These are phyloP conservation scores for Beauveria bassiana DNA, from an alignment of 2,329 filamentous ascomycete species.

Conservation along the genomic window DNA sequence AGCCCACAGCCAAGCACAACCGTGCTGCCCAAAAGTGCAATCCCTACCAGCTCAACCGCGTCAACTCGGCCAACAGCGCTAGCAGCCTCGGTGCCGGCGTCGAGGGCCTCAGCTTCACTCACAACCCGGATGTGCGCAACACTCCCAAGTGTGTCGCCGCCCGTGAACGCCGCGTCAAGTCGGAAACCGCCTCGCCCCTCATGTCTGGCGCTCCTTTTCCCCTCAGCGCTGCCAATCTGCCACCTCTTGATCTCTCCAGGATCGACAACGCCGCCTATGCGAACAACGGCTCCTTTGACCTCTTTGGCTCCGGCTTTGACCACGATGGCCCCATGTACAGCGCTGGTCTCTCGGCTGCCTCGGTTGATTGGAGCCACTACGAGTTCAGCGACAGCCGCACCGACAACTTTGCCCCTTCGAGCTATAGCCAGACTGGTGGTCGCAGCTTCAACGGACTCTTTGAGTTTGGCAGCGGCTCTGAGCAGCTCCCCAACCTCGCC, in stretches of 20 bases:
- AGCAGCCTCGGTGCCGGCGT: conserved; percentile 39
- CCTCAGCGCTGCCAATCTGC: conserved; percentile 45
- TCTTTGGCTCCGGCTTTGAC: conserved; percentile 41
- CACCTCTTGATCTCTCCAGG: conserved; percentile 50
- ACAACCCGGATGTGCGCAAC: conserved; percentile 21
- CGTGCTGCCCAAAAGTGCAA: conserved; percentile 54
- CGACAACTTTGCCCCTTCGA: conserved; percentile 44
- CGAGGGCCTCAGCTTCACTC: conserved; percentile 33
- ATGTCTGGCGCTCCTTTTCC: conserved; percentile 43
- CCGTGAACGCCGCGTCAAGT: conserved; percentile 47
- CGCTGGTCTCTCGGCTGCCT: conserved; percentile 50
- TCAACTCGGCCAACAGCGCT: conserved; percentile 49
- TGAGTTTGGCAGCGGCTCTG: conserved; percentile 45
- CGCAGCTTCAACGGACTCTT: conserved; percentile 44
- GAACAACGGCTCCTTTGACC: conserved; percentile 40
- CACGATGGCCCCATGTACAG: conserved; percentile 53
- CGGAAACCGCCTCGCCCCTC: conserved; percentile 53
- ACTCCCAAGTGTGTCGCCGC: conserved; percentile 30
- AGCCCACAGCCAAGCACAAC: conserved; percentile 52
- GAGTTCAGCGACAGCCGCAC: conserved; percentile 38
- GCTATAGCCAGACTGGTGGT: conserved; percentile 45
- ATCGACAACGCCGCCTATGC: conserved; percentile 45
- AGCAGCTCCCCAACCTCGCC: conserved; percentile 47
- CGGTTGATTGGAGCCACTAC: conserved; percentile 38
- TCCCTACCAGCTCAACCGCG: conserved; percentile 53